These are phyloP conservation scores for Plasmodium inui DNA, from an alignment of 169 alveolate genomes.

Conservation along the genomic window DNA sequence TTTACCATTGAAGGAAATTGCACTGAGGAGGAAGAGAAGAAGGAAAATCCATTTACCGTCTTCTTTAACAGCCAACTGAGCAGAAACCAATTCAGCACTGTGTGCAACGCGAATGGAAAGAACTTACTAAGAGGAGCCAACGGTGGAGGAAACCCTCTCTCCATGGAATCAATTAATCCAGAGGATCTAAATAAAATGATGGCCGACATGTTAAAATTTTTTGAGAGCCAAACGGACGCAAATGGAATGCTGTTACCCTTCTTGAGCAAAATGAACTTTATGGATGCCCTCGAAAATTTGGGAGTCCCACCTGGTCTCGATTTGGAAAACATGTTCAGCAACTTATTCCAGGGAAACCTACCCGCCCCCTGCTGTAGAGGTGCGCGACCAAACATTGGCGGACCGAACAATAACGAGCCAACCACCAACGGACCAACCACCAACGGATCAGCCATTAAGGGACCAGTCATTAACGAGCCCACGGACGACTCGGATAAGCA, in stretches of 20 bases:
- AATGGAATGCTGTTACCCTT: neutral
- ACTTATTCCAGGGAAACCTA: neutral
- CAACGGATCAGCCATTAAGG: neutral
- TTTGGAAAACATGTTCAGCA: neutral
- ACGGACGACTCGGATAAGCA: neutral
- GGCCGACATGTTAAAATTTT: conserved; percentile 15
- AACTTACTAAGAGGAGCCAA: neutral
- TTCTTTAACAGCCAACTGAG: neutral
- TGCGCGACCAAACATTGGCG: neutral
- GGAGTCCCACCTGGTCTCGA: conserved; percentile 16
- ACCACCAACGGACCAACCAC: neutral
- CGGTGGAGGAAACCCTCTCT: neutral
- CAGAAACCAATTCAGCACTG: conserved; percentile 1
- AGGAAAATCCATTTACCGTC: neutral
- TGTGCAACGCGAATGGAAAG: neutral
- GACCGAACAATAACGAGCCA: neutral
- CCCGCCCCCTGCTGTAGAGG: neutral
- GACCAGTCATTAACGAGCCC: neutral
- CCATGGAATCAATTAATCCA: neutral
- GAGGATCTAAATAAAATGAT: conserved; percentile 20
- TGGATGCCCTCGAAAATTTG: neutral
- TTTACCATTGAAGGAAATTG: conserved; percentile 20
- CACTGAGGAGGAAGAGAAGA: neutral
- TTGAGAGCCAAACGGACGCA: conserved; percentile 11
- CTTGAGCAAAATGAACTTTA: neutral